These are phyloP conservation scores for Rhodosporidiobolus sp. DNA, from an alignment of 768 basidiomycete genomes.

Conservation along the genomic window DNA sequence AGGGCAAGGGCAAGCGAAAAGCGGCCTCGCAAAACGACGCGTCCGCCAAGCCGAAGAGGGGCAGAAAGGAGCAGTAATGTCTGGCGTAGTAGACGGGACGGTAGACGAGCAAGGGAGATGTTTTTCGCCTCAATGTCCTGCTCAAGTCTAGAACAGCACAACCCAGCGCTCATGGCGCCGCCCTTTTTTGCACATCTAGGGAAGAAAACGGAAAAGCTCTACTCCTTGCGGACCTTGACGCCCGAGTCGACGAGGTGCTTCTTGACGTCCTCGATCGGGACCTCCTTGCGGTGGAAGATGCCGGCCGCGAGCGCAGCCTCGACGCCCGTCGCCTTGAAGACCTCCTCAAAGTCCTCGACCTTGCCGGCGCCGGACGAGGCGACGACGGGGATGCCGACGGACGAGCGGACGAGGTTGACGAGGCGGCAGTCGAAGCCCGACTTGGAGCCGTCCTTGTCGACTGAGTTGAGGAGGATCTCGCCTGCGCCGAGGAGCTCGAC, in stretches of 20 bases:
- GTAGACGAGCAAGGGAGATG: not conserved
- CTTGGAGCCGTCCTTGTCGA: constrained; percentile 92
- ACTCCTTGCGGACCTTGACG: constrained; percentile 42
- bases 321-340: constrained; percentile 72
- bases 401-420: constrained; percentile 66
- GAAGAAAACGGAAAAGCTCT: not conserved
- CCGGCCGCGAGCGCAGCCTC: constrained; percentile 88
- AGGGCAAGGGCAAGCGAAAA: no score
- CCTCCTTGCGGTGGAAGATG: constrained; percentile 90
- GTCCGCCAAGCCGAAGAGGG: no score
- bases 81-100: no score
- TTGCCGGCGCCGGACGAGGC: constrained; percentile 91
- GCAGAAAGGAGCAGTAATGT: no score
- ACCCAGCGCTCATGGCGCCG: no score
- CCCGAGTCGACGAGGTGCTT: constrained; percentile 47
- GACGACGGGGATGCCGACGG: constrained; percentile 84
- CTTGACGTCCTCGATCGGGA: constrained; percentile 79
- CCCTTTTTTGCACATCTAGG: not conserved
- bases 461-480: constrained; percentile 90
- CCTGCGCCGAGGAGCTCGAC: constrained; percentile 90
- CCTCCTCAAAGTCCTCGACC: constrained; percentile 76
- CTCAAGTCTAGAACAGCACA: no score
- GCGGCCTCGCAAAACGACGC: no score
- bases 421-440: constrained; percentile 86
- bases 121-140: no score